These are phyloP conservation scores for Neoascochyta sp. DNA, from an alignment of 2,329 filamentous ascomycete genomes.

Conservation along the genomic window DNA sequence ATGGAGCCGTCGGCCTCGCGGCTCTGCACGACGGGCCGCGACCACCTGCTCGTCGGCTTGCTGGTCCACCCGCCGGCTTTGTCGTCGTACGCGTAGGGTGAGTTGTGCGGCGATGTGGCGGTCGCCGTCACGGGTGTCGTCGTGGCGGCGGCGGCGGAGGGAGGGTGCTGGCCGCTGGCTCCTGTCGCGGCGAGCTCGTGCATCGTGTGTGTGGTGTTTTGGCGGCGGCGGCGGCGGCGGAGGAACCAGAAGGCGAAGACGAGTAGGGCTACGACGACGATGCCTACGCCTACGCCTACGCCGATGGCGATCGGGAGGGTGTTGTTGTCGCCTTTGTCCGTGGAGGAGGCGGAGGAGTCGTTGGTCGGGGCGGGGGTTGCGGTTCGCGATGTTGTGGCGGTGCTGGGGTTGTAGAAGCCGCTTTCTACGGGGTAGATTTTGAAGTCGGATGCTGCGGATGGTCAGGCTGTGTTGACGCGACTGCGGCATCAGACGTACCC, in stretches of 20 bases:
- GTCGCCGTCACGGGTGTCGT: too few species aligned
- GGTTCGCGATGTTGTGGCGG: slow-evolving; percentile 1
- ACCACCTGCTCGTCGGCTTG: too few species aligned
- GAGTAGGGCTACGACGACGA: slow-evolving; percentile 7
- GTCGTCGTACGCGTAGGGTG: slow-evolving; percentile 1
- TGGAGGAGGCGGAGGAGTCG: slow-evolving; percentile 1
- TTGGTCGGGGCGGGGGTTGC: slow-evolving; percentile 2
- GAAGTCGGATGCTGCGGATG: too few species aligned
- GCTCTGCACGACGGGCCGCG: too few species aligned
- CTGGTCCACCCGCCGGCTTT: slow-evolving; percentile 2
- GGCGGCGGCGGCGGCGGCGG: slow-evolving; percentile 1
- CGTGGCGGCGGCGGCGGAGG: not conserved
- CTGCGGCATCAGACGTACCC: too few species aligned
- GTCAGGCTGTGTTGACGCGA: too few species aligned
- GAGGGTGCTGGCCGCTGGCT: not conserved
- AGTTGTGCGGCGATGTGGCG: too few species aligned
- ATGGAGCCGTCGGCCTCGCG: too few species aligned
- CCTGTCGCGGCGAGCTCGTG: not conserved
- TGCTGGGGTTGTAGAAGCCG: too few species aligned
- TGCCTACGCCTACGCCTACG: slow-evolving; percentile 9
- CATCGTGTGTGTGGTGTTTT: not conserved
- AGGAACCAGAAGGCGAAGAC: slow-evolving; percentile 8
- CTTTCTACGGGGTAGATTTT: too few species aligned
- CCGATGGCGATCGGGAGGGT: slow-evolving; percentile 12
- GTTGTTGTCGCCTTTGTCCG: slow-evolving; percentile 4